Conservation (phyloP, 2,329 filamentous ascomycete species). For the Paraphaeosphaeria sporulosa region DNA sequence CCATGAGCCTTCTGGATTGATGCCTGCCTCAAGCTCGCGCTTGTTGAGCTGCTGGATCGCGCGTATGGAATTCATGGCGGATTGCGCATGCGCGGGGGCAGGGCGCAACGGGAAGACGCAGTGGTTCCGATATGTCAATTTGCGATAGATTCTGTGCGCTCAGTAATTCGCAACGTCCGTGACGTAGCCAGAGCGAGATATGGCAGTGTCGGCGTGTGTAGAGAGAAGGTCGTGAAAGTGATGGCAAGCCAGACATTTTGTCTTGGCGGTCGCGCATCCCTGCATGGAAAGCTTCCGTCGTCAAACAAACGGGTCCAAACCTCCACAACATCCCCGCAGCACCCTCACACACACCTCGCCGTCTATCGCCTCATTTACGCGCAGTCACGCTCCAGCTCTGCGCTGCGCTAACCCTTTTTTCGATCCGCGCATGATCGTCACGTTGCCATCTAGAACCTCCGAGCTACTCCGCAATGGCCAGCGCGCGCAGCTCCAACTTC, state of each 20-base stretch:
- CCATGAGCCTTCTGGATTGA: conserved; percentile 88
- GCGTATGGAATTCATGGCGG: conserved; percentile 88
- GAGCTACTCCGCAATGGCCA: conserved; percentile 43
- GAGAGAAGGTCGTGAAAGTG: neutral
- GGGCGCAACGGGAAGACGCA: neutral
- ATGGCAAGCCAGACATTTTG: conserved; percentile 33
- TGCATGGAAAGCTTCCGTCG: conserved; percentile 38
- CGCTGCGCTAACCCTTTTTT: neutral
- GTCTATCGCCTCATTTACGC: conserved; percentile 17
- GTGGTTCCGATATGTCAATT: neutral
- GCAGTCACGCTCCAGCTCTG: neutral
- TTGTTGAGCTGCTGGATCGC: conserved; percentile 93
- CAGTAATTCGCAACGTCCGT: neutral
- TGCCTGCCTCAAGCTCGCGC: conserved; percentile 89
- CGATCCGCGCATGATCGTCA: neutral
- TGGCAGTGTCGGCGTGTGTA: neutral
- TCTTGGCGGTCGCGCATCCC: conserved; percentile 41
- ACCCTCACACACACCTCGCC: conserved; percentile 17
- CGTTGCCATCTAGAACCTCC: conserved; percentile 14
- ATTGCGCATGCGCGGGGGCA: conserved; percentile 8
- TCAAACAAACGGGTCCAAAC: conserved; percentile 28
- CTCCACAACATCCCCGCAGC: conserved; percentile 30
- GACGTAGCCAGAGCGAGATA: neutral
- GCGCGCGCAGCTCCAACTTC: conserved; percentile 42
- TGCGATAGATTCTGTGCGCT: conserved; percentile 1